phyloP scores from a whole-genome alignment of 2,329 filamentous ascomycete genomes.

The Cryoendolithus antarcticus region DNA sequence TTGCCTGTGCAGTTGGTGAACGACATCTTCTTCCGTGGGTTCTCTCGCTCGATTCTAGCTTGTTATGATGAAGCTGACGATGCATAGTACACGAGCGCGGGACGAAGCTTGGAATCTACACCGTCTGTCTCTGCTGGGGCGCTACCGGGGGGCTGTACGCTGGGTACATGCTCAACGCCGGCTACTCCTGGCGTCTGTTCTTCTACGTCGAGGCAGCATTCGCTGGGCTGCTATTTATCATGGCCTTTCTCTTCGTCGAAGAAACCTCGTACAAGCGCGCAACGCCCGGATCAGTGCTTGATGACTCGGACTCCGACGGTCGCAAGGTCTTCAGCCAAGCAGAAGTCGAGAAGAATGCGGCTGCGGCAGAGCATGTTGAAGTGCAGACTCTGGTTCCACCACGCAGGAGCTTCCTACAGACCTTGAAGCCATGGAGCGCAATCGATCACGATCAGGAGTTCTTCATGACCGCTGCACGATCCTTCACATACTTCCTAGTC shows the following conservation, averaged over 20 bases:
- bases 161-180: conserved; percentile 46
- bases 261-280: conserved; percentile 41
- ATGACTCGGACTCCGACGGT: conserved; percentile 3
- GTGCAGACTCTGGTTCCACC: conserved; percentile 15
- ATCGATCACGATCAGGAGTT: conserved; percentile 23
- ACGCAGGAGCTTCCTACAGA: conserved; percentile 18
- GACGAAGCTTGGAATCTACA: conserved; percentile 46
- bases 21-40: conserved; percentile 35
- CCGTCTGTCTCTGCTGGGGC: conserved; percentile 45
- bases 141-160: conserved; percentile 45
- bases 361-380: conserved; percentile 14
- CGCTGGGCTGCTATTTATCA: conserved; percentile 29
- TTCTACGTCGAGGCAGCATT: conserved; percentile 51
- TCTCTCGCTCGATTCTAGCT: too few relatives aligned
- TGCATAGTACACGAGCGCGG: conserved; percentile 30
- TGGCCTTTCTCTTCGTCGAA: conserved; percentile 47
- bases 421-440: conserved; percentile 22
- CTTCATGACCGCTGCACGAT: conserved; percentile 24
- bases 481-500: conserved; percentile 26
- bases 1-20: conserved; percentile 37
- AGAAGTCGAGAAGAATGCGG: conserved; percentile 14
- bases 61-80: too few relatives aligned
- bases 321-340: conserved; percentile 10
- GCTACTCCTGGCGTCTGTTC: conserved; percentile 48
- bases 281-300: conserved; percentile 3